A percentile compares a stretch with the other conserved stretches of the same genome.
Evolutionary conservation across 169 alveolate species (phyloP).

Genomic region (Amoebophrya sp.): DNA sequence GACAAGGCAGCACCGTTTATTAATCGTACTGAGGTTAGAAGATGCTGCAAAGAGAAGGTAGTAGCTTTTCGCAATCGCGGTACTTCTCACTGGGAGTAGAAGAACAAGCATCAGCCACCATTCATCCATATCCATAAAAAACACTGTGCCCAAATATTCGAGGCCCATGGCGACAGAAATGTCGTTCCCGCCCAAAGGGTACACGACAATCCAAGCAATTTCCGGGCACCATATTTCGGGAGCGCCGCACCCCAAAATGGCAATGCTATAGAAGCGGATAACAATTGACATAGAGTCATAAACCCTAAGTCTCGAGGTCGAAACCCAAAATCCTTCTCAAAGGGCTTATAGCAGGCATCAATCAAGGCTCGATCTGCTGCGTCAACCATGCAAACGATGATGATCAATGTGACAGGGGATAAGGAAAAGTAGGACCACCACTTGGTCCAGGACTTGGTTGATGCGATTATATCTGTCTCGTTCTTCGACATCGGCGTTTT

Average conservation of each 20-base stretch:
- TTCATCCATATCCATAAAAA: background rate
- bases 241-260: background rate
- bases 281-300: background rate
- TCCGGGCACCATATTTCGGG: background rate
- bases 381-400: background rate
- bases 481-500: too few relatives aligned
- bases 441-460: too few relatives aligned
- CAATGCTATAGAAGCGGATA: background rate
- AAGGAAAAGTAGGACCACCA: too few relatives aligned
- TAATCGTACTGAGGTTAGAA: background rate
- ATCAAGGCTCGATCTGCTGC: background rate
- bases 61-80: background rate
- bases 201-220: background rate
- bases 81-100: background rate
- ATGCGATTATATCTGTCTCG: too few relatives aligned
- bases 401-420: too few relatives aligned
- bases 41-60: background rate
- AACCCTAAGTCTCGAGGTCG: background rate
- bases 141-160: too few relatives aligned
- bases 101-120: background rate
- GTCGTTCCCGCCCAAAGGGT: background rate
- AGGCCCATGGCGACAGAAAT: background rate
- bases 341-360: background rate
- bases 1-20: background rate
- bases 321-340: background rate